phyloP scores from a whole-genome alignment of 495 filamentous ascomycete genomes.

The Xylaria sp. region DNA sequence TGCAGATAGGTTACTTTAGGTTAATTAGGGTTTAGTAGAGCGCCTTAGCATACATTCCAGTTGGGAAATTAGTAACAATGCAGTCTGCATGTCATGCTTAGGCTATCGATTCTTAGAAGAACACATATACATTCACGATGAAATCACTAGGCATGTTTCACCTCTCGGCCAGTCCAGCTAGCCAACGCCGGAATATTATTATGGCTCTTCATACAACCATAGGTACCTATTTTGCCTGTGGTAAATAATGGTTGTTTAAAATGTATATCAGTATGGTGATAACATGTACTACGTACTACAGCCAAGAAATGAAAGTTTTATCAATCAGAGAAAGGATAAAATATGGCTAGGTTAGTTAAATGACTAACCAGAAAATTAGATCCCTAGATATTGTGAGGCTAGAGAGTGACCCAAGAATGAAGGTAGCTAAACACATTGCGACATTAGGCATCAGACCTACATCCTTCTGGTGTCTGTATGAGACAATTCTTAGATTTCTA shows the following conservation, averaged over 20 bases:
- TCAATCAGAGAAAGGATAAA: not conserved
- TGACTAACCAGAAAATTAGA: not conserved
- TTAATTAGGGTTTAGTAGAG: not conserved
- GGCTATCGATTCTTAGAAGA: not conserved
- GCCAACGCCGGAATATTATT: not conserved
- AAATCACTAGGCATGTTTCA: not conserved
- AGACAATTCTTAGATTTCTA: not conserved
- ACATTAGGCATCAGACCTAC: not conserved
- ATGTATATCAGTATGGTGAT: not conserved
- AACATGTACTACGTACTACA: not conserved
- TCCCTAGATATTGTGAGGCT: not conserved
- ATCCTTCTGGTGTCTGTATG: not conserved
- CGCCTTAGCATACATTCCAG: not conserved
- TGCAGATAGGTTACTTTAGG: not conserved
- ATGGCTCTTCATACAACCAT: not conserved
- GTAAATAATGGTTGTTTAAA: not conserved
- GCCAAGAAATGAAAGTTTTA: not conserved
- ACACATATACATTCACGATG: not conserved
- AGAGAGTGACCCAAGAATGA: too few species aligned
- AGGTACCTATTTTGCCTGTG: not conserved
- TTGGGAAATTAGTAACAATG: not conserved
- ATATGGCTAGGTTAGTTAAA: not conserved
- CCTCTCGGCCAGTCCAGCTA: not conserved
- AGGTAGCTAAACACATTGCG: too few species aligned
- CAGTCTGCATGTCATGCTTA: not conserved